Evolutionary conservation across 345 rosid genomes (phyloP).

Genomic region (Lenwebbia sp.): DNA sequence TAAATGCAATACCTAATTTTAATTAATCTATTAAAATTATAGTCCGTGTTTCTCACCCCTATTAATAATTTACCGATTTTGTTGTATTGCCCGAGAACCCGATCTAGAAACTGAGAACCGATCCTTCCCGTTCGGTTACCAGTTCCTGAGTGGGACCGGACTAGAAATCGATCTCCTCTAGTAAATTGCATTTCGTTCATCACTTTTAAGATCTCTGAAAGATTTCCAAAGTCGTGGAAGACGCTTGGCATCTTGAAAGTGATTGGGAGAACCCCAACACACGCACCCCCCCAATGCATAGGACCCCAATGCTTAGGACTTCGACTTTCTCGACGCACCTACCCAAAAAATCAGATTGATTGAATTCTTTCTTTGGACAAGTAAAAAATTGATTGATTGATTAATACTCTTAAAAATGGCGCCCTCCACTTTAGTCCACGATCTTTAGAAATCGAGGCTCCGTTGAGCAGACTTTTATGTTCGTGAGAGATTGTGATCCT

Average conservation of each 20-base stretch:
- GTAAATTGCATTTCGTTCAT: neutral
- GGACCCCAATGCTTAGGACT: neutral
- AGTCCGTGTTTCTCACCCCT: no score
- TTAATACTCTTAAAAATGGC: neutral
- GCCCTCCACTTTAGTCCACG: neutral
- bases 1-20: no score
- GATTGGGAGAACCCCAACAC: no score
- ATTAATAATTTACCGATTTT: no score
- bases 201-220: neutral
- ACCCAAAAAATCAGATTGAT: neutral
- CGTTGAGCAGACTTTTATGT: neutral
- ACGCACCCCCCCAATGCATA: no score
- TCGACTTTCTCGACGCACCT: neutral
- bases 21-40: no score
- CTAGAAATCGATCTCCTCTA: no score
- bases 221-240: neutral
- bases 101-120: no score
- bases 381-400: neutral
- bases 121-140: no score
- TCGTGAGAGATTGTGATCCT: no score
- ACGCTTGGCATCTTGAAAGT: neutral
- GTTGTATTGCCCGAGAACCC: no score
- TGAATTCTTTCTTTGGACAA: neutral
- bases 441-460: neutral
- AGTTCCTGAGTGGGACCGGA: no score